A percentile compares a stretch with the other conserved stretches of the same genome.
Evolutionary conservation across 2,329 filamentous ascomycete species (phyloP).

Genomic region (Teratosphaeria viscida): DNA sequence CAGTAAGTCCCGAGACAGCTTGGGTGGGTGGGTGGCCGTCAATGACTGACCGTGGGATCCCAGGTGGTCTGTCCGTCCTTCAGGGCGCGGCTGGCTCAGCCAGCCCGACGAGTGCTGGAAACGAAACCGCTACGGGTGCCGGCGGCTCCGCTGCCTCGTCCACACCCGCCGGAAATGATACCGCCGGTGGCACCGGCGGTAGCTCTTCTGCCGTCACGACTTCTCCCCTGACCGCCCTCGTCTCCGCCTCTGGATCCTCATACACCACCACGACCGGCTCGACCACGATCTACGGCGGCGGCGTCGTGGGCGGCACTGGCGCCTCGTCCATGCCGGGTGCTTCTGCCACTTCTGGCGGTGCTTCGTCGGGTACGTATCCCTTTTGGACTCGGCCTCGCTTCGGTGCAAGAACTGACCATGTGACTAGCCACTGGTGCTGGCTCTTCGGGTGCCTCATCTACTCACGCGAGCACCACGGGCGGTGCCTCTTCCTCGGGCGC

Average conservation of each 20-base stretch:
- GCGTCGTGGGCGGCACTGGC: constrained; percentile 3
- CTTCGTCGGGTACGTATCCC: neutral
- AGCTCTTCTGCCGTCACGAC: constrained; percentile 17
- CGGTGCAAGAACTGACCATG: neutral
- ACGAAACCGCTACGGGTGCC: constrained; percentile 2
- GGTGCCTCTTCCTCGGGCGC: neutral
- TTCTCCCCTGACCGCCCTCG: constrained; percentile 19
- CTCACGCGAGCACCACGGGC: neutral
- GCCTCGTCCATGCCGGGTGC: neutral
- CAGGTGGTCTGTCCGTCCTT: constrained; percentile 11
- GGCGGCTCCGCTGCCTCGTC: constrained; percentile 1
- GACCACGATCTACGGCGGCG: constrained; percentile 23
- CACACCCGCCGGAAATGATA: constrained; percentile 6
- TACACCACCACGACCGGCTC: constrained; percentile 24
- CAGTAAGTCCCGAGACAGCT: neutral
- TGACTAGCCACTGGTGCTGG: neutral
- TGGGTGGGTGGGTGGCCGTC: too few relatives aligned
- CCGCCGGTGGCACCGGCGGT: neutral
- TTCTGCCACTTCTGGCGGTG: constrained; percentile 7
- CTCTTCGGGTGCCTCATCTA: neutral
- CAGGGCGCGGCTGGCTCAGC: constrained; percentile 11
- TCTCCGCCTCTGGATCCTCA: constrained; percentile 20
- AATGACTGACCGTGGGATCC: neutral
- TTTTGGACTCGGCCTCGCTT: neutral
- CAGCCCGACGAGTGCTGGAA: constrained; percentile 11